phyloP scores from a whole-genome alignment of 768 basidiomycete species.

The Lentinula boryana region DNA sequence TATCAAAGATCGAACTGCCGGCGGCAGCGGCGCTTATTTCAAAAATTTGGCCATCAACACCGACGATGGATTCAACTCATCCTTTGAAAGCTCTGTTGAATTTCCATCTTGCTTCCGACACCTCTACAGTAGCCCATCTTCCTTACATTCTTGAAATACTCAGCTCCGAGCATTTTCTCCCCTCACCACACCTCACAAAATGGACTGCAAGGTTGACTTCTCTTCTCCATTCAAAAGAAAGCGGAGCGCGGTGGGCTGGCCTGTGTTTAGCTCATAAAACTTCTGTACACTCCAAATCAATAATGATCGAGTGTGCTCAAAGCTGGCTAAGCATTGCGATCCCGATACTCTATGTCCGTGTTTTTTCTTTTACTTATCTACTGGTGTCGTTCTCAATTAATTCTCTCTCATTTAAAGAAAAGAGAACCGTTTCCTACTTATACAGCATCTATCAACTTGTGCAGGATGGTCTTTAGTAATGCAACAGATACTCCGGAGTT shows the following conservation, averaged over 20 bases:
- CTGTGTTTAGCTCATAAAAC: conserved; percentile 69
- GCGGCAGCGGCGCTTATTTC: not conserved
- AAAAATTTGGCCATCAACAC: conserved; percentile 1
- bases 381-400: conserved; percentile 16
- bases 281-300: conserved; percentile 44
- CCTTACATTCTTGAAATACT: conserved; percentile 56
- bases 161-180: conserved; percentile 41
- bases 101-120: conserved; percentile 66
- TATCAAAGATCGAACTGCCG: not conserved
- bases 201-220: conserved; percentile 73
- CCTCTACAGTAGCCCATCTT: conserved; percentile 50
- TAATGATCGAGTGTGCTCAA: conserved; percentile 68
- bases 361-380: conserved; percentile 15
- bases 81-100: conserved; percentile 63
- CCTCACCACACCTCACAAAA: conserved; percentile 66
- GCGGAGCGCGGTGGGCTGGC: conserved; percentile 77
- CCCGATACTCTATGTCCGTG: conserved; percentile 66
- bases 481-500: conserved; percentile 68
- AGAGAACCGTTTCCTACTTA: conserved; percentile 54
- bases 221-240: conserved; percentile 70
- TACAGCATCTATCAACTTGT: conserved; percentile 61
- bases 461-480: conserved; percentile 54
- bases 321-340: conserved; percentile 64
- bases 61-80: conserved; percentile 40
- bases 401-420: conserved; percentile 40